Conservation (phyloP, 78 protist species). For the Dictyostelium intermedium region DNA sequence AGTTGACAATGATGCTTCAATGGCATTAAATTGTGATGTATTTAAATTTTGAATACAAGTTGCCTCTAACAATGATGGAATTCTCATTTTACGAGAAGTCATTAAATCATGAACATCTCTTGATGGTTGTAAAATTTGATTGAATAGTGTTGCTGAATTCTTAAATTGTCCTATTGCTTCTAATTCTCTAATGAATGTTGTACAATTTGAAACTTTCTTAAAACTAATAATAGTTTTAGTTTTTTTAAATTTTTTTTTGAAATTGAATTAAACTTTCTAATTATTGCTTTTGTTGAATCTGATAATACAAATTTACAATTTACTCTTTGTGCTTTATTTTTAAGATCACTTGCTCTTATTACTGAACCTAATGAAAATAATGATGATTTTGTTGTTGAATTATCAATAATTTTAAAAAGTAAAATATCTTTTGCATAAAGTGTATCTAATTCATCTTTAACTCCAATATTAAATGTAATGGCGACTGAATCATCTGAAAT, state of each 20-base stretch:
- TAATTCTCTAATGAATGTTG: constrained; percentile 25
- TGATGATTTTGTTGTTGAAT: background rate
- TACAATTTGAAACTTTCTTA: constrained; percentile 1
- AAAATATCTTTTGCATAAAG: background rate
- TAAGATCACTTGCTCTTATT: background rate
- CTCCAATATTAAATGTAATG: background rate
- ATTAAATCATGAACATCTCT: background rate
- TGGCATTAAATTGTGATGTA: constrained; percentile 32
- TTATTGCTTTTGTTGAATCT: background rate
- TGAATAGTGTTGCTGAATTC: background rate
- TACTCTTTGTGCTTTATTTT: background rate
- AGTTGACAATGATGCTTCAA: background rate
- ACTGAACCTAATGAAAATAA: background rate
- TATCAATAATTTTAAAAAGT: background rate
- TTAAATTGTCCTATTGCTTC: background rate
- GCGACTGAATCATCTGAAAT: background rate
- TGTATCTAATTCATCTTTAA: background rate
- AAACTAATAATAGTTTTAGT: background rate
- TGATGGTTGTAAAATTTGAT: background rate
- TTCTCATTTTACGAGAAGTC: background rate
- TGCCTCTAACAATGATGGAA: constrained; percentile 11
- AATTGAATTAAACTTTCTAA: background rate
- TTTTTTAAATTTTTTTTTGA: background rate
- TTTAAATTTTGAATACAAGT: background rate
- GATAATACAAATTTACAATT: background rate